phyloP scores from a whole-genome alignment of 2,329 filamentous ascomycete genomes.

The Aaosphaeria arxii region DNA sequence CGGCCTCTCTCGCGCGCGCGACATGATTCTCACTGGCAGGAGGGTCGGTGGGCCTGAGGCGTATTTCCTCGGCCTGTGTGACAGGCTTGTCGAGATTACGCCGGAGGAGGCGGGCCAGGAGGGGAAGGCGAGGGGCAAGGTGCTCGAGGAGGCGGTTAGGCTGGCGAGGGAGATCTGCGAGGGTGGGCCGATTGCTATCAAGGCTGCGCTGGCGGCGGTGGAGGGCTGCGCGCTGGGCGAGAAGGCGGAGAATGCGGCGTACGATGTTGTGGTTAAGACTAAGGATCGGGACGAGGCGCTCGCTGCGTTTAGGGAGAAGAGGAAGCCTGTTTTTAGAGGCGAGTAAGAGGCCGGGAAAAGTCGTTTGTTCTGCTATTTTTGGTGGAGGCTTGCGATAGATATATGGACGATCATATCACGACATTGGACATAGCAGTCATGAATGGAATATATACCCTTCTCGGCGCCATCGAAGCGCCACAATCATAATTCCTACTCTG shows the following conservation, averaged over 20 bases:
- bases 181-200: slow-evolving; percentile 79
- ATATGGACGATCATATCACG: neutral
- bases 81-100: slow-evolving; percentile 80
- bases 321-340: slow-evolving; percentile 66
- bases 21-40: slow-evolving; percentile 88
- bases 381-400: neutral
- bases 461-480: neutral
- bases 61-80: slow-evolving; percentile 86
- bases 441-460: no score
- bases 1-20: slow-evolving; percentile 76
- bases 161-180: slow-evolving; percentile 84
- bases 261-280: slow-evolving; percentile 76
- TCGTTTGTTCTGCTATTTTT: no score
- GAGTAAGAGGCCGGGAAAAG: slow-evolving; percentile 11
- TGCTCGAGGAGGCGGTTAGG: slow-evolving; percentile 71
- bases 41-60: slow-evolving; percentile 79
- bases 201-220: slow-evolving; percentile 77
- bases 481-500: neutral
- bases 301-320: slow-evolving; percentile 76
- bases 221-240: slow-evolving; percentile 63
- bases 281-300: slow-evolving; percentile 88
- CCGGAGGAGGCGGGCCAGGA: slow-evolving; percentile 52
- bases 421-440: no score
- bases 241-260: slow-evolving; percentile 81
- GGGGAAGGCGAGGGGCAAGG: slow-evolving; percentile 62